Conservation (phyloP, 192 early-diverging fungal genomes). For the Gamsiella multidivaricata region DNA sequence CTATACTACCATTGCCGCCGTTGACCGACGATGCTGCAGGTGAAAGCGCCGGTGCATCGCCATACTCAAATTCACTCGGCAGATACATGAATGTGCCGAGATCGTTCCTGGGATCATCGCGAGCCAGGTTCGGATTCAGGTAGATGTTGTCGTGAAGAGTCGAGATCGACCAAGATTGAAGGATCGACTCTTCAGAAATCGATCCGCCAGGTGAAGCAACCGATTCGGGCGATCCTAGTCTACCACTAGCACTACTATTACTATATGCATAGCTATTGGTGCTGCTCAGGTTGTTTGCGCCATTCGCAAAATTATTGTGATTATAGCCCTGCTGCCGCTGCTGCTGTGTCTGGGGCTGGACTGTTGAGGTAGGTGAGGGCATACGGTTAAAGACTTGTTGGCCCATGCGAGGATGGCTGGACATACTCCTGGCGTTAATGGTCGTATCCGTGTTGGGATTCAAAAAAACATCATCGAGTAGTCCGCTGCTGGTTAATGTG, state of each 20-base stretch:
- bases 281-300: not conserved
- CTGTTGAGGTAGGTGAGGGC: not conserved
- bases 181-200: slow-evolving; percentile 26
- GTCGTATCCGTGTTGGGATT: not conserved
- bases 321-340: not conserved
- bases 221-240: slow-evolving; percentile 28
- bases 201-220: slow-evolving; percentile 19
- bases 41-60: slow-evolving; percentile 31
- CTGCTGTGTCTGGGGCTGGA: not conserved
- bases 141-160: slow-evolving; percentile 25
- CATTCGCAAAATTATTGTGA: not conserved
- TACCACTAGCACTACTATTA: slow-evolving; percentile 1
- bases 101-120: slow-evolving; percentile 40
- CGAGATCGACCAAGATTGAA: slow-evolving; percentile 33
- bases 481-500: not conserved
- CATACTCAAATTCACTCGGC: slow-evolving; percentile 39
- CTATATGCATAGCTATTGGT: not conserved
- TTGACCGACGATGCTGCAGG: slow-evolving; percentile 15
- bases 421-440: not conserved
- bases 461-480: not conserved
- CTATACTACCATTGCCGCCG: slow-evolving; percentile 7
- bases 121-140: slow-evolving; percentile 25
- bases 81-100: slow-evolving; percentile 28
- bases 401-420: not conserved
- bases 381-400: not conserved